These are phyloP conservation scores for Vigna trinervia DNA, from an alignment of 306 rosid species.

Conservation along the genomic window DNA sequence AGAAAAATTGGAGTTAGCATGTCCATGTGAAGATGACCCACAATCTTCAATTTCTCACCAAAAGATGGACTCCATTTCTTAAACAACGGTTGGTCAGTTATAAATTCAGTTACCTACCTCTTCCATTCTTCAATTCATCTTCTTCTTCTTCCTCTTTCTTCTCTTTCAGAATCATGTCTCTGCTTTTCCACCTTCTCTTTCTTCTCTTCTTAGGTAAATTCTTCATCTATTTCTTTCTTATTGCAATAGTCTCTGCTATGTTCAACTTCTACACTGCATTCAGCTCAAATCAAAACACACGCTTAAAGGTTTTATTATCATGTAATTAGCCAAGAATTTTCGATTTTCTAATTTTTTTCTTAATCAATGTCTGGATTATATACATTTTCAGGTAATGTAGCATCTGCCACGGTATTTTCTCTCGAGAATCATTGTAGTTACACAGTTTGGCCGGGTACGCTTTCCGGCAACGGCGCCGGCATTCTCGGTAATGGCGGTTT, in stretches of 20 bases:
- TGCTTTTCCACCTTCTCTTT: slow-evolving; percentile 42
- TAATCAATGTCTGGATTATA: neutral
- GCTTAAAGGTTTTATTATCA: neutral
- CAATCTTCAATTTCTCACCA: slow-evolving; percentile 46
- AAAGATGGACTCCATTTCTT: slow-evolving; percentile 46
- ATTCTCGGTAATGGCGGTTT: slow-evolving; percentile 74
- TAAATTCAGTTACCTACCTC: slow-evolving; percentile 31
- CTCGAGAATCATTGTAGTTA: slow-evolving; percentile 67
- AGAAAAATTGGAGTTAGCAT: neutral
- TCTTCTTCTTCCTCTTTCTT: neutral
- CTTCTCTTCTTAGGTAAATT: slow-evolving; percentile 47
- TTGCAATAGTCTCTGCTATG: too few species aligned
- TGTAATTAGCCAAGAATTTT: neutral
- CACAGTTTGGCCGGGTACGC: slow-evolving; percentile 84
- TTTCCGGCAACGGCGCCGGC: slow-evolving; percentile 70
- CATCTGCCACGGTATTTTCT: slow-evolving; percentile 58
- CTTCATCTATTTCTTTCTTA: too few species aligned
- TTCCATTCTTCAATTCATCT: neutral
- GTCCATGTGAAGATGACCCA: slow-evolving; percentile 49
- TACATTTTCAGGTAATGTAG: slow-evolving; percentile 50
- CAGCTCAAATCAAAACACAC: too few species aligned
- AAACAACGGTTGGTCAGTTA: slow-evolving; percentile 2
- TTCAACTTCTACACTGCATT: too few species aligned
- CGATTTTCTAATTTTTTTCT: neutral
- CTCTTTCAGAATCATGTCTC: slow-evolving; percentile 38